A percentile compares a stretch with the other conserved stretches of the same genome.
Evolutionary conservation across 768 basidiomycete species (phyloP).

Genomic region (Cyathus striatus): DNA sequence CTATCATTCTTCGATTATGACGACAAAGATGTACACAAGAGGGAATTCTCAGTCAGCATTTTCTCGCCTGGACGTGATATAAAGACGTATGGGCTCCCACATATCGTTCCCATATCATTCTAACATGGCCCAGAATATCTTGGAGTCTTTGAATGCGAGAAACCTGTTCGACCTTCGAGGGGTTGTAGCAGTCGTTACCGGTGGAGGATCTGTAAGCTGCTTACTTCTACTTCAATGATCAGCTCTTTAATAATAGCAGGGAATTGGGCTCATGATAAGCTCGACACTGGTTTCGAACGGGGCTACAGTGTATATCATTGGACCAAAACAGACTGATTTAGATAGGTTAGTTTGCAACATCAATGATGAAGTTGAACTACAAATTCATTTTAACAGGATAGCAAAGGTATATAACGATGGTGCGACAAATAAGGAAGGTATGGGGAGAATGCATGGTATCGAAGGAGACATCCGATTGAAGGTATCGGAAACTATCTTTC

Average conservation of each 20-base stretch:
- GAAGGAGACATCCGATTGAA: constrained; percentile 36
- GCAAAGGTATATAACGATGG: constrained; percentile 31
- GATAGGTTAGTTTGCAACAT: constrained; percentile 21
- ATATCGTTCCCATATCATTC: too few species aligned
- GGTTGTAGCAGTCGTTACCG: constrained; percentile 41
- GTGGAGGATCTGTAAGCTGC: constrained; percentile 32
- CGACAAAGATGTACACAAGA: too few species aligned
- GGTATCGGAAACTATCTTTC: constrained; percentile 12
- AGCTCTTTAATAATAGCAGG: constrained; percentile 21
- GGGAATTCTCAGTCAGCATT: too few species aligned
- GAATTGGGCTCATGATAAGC: constrained; percentile 47
- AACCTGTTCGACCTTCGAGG: constrained; percentile 38
- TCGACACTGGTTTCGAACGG: constrained; percentile 42
- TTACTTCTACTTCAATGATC: background rate
- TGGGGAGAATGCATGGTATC: constrained; percentile 34
- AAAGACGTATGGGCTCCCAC: too few species aligned
- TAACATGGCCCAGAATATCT: constrained; percentile 16
- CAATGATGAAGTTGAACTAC: background rate
- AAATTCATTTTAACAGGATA: constrained; percentile 10
- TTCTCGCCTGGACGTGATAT: too few species aligned
- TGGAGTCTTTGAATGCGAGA: constrained; percentile 26
- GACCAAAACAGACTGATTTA: constrained; percentile 33
- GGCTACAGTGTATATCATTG: constrained; percentile 44
- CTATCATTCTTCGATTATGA: too few species aligned
- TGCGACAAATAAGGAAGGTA: constrained; percentile 15